These are phyloP conservation scores for Mycena haematopus DNA, from an alignment of 768 basidiomycete genomes.

Conservation along the genomic window DNA sequence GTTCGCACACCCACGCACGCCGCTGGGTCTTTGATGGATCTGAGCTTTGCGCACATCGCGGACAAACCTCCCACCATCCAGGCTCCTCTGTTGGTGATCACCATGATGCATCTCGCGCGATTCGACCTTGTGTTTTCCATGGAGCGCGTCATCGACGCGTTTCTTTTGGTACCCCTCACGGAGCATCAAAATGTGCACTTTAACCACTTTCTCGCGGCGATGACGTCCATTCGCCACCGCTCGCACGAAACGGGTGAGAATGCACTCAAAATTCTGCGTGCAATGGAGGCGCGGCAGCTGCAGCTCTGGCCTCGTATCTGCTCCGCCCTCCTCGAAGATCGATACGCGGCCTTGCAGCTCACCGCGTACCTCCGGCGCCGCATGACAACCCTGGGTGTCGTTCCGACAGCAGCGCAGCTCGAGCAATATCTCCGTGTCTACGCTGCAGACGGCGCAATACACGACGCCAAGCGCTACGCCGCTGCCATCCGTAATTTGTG, in stretches of 20 bases:
- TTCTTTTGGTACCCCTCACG: slow-evolving; percentile 44
- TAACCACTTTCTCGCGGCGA: slow-evolving; percentile 60
- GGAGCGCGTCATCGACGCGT: slow-evolving; percentile 48
- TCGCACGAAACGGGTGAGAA: slow-evolving; percentile 47
- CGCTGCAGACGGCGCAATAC: slow-evolving; percentile 49
- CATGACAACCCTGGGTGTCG: slow-evolving; percentile 47
- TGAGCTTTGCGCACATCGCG: slow-evolving; percentile 50
- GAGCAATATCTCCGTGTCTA: slow-evolving; percentile 57
- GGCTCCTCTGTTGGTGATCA: slow-evolving; percentile 53
- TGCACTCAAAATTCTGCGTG: slow-evolving; percentile 47
- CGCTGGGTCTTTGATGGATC: slow-evolving; percentile 46
- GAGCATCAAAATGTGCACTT: slow-evolving; percentile 43
- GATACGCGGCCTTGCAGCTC: slow-evolving; percentile 57
- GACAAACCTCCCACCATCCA: slow-evolving; percentile 39
- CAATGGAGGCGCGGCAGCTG: slow-evolving; percentile 55
- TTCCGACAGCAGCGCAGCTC: slow-evolving; percentile 50
- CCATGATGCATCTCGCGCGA: slow-evolving; percentile 54
- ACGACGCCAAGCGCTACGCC: slow-evolving; percentile 48
- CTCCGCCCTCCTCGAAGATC: slow-evolving; percentile 52
- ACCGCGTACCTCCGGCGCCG: slow-evolving; percentile 51
- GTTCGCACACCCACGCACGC: slow-evolving; percentile 55
- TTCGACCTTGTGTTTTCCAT: slow-evolving; percentile 56
- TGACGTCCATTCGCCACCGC: slow-evolving; percentile 48
- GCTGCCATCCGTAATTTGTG: slow-evolving; percentile 41
- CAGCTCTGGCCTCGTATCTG: slow-evolving; percentile 50